A percentile compares a stretch with the other conserved stretches of the same genome.
Conservation (phyloP, 2,329 filamentous ascomycete genomes). For the Colletotrichum aenigma region DNA sequence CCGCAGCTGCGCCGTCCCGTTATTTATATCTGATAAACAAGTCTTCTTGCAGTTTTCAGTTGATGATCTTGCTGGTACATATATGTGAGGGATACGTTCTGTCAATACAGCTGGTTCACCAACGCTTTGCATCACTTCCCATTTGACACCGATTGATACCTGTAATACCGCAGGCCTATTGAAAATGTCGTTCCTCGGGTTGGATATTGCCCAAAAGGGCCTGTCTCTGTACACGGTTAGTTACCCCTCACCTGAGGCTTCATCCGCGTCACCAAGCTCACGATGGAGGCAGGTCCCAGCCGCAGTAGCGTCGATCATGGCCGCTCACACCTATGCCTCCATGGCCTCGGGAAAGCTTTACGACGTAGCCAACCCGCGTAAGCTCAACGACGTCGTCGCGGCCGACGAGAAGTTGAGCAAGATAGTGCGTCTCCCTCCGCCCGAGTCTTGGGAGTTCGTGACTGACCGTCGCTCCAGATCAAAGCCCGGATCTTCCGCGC, state of each 20-base stretch:
- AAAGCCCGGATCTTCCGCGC: constrained; percentile 60
- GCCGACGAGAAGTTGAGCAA: constrained; percentile 36
- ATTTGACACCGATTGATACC: background rate
- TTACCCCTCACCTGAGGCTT: constrained; percentile 4
- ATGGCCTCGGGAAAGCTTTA: constrained; percentile 33
- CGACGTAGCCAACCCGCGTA: constrained; percentile 43
- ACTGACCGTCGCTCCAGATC: constrained; percentile 32
- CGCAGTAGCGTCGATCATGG: constrained; percentile 37
- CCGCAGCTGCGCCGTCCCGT: background rate
- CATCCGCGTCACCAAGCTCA: background rate
- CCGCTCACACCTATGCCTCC: constrained; percentile 39
- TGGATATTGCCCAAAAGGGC: constrained; percentile 37
- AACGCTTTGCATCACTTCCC: background rate
- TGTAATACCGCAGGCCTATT: background rate
- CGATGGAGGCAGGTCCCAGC: constrained; percentile 41
- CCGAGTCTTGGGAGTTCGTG: background rate
- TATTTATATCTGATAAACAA: background rate
- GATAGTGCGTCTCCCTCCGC: constrained; percentile 19
- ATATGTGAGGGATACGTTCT: background rate
- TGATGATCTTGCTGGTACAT: background rate
- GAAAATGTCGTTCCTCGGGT: constrained; percentile 28
- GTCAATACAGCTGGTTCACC: background rate
- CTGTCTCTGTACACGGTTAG: constrained; percentile 36
- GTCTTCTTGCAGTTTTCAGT: background rate
- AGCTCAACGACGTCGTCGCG: constrained; percentile 31